A percentile compares a stretch with the other conserved stretches of the same genome.
phyloP scores from a whole-genome alignment of 768 basidiomycete species.

The Lentinula guzmanii region DNA sequence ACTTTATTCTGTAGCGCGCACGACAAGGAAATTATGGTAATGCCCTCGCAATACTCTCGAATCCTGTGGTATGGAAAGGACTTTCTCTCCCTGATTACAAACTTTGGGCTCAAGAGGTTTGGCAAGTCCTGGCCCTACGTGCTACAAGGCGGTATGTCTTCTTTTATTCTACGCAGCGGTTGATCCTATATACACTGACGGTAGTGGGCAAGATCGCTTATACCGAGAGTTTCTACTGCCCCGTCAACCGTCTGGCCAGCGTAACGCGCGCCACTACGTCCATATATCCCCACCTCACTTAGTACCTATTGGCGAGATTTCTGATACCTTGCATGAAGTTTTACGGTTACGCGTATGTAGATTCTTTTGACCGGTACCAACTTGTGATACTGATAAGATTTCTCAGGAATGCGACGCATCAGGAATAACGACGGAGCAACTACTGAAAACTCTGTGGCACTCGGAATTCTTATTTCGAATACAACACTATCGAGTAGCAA shows the following conservation, averaged over 20 bases:
- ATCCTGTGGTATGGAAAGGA: constrained; percentile 66
- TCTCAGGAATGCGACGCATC: constrained; percentile 60
- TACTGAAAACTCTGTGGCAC: constrained; percentile 72
- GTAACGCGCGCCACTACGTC: constrained; percentile 50
- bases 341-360: constrained; percentile 38
- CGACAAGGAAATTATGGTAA: constrained; percentile 64
- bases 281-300: constrained; percentile 27
- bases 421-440: constrained; percentile 52
- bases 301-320: constrained; percentile 25
- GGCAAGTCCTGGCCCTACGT: constrained; percentile 68
- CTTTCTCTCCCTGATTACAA: constrained; percentile 58
- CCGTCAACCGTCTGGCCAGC: constrained; percentile 50
- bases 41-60: constrained; percentile 56
- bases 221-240: constrained; percentile 63
- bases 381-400: constrained; percentile 1
- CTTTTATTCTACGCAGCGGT: background rate
- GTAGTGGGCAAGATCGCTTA: constrained; percentile 58
- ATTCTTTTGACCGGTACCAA: background rate
- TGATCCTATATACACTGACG: background rate
- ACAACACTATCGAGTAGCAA: constrained; percentile 59
- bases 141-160: constrained; percentile 56
- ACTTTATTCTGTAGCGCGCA: constrained; percentile 40
- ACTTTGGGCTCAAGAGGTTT: constrained; percentile 72
- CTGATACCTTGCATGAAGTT: constrained; percentile 38
- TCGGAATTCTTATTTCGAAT: constrained; percentile 73